Percentiles rank a stretch among this genome's conserved stretches.
Evolutionary conservation across 2,329 filamentous ascomycete species (phyloP).

Genomic region (Sporothrix pseudoabietina): DNA sequence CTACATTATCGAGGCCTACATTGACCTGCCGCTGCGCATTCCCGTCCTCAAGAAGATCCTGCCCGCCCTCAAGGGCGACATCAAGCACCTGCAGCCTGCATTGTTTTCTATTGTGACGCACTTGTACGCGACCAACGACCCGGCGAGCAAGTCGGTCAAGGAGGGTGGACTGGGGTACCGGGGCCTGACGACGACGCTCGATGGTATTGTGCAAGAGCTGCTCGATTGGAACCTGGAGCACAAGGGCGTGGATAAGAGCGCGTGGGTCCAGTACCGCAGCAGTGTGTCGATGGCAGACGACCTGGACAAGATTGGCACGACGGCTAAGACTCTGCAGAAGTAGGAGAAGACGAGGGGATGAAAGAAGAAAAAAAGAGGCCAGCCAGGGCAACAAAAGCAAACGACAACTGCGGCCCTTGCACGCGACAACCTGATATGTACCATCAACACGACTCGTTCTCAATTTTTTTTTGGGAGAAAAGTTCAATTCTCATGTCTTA

Average conservation of each 20-base stretch:
- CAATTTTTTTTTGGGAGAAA: too few relatives aligned
- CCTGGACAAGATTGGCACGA: slow-evolving; percentile 39
- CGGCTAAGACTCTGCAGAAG: slow-evolving; percentile 21
- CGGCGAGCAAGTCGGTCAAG: slow-evolving; percentile 39
- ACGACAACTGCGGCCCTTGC: neutral
- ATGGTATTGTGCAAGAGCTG: slow-evolving; percentile 47
- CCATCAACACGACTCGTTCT: neutral
- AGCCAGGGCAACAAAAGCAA: neutral
- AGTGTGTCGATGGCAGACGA: slow-evolving; percentile 47
- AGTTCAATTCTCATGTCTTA: neutral
- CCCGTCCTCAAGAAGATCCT: slow-evolving; percentile 39
- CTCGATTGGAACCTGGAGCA: slow-evolving; percentile 49
- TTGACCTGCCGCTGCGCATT: slow-evolving; percentile 39
- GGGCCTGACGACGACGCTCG: slow-evolving; percentile 45
- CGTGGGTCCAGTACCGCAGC: slow-evolving; percentile 43
- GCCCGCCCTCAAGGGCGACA: slow-evolving; percentile 42
- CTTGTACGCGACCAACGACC: slow-evolving; percentile 43
- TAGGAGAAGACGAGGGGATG: neutral
- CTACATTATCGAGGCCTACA: slow-evolving; percentile 45
- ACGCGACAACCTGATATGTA: neutral
- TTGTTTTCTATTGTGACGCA: slow-evolving; percentile 49
- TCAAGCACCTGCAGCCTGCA: slow-evolving; percentile 45
- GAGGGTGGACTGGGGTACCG: slow-evolving; percentile 47
- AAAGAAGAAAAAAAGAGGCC: too few relatives aligned
- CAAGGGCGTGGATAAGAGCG: slow-evolving; percentile 31